Base-by-base conservation (phyloP, 352 stramenopile species). In the Phytophthora hibernalis region DNA sequence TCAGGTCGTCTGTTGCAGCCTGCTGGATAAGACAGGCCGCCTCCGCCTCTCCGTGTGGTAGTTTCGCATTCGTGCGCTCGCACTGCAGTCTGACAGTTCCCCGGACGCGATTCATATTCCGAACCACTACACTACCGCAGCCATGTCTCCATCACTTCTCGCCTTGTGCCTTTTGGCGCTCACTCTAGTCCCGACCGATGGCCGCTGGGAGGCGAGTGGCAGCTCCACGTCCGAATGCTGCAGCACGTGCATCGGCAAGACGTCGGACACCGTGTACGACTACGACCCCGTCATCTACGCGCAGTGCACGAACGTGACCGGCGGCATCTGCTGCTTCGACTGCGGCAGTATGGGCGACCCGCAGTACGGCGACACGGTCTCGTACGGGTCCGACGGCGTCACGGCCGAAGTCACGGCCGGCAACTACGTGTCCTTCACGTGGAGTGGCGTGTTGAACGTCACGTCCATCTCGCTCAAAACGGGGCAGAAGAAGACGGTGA, bases 301-400 rank as follows among this genome's bases (percentile, higher is more conserved):
- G 5, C 68, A 92, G 56, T 92, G 84, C 62, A 54, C 73, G 20
- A 75, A 64, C 33, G 74, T 77, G 1, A 79, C 67, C 7, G 64
- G 70, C 33, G 82, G 84, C 30, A 75, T 92, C 21, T 92, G 84
- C 63, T 92, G 84, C 77, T 92, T 86, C 69, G 75, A 88, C 62
- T 92, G 84, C 72, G 76, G 78, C 13, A 70, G 63, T 9, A 71
- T 81, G 52, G 77, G 77, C 13, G 58, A 68, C n/a, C 75, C 75
- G 10, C 38, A 51, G 47, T 80, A 74, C n/a, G 61, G 64, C 13
- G 65, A 75, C 45, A 72, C 70, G 4, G 35, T 83, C 35, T 71
- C 67, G 48, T 80, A 77, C 51, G 68, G 43, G 5, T 40, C 51
- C 33, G 82, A 92, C 59, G 84, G 84, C 24, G 68, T 79, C 0